Conservation (phyloP, 352 stramenopile genomes). For the Phytophthora pinifolia region DNA sequence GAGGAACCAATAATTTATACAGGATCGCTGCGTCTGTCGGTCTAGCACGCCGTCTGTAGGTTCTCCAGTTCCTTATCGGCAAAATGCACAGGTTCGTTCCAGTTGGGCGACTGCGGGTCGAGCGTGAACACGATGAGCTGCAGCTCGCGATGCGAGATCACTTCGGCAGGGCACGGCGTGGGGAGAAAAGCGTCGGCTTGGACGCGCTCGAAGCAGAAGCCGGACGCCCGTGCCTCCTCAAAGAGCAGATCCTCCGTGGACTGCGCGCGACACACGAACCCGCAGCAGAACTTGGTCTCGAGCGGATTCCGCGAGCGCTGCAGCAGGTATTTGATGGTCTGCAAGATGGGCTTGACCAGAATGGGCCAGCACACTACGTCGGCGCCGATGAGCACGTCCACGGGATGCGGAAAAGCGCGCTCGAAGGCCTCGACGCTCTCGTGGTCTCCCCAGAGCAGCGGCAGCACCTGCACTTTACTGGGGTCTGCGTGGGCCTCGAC, state of each 20-base stretch:
- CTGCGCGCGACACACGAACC: constrained; percentile 59
- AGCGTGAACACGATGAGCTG: constrained; percentile 53
- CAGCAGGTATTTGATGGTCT: constrained; percentile 69
- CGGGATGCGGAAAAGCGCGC: constrained; percentile 36
- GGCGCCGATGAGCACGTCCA: constrained; percentile 64
- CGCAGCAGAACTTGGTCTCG: constrained; percentile 52
- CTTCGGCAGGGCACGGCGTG: constrained; percentile 37
- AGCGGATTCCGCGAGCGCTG: constrained; percentile 36
- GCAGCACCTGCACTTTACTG: constrained; percentile 37
- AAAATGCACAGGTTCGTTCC: constrained; percentile 43
- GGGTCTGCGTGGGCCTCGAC: constrained; percentile 26
- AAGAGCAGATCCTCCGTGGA: constrained; percentile 60
- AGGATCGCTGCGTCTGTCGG: constrained; percentile 2
- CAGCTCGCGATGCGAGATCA: constrained; percentile 44
- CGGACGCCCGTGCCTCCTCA: constrained; percentile 39
- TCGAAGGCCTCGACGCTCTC: constrained; percentile 47
- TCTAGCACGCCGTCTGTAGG: constrained; percentile 53
- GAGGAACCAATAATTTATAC: constrained; percentile 35
- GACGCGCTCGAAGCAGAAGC: constrained; percentile 43
- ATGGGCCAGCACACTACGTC: constrained; percentile 77
- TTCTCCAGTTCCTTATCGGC: constrained; percentile 35
- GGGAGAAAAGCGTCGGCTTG: constrained; percentile 40
- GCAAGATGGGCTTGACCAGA: constrained; percentile 67
- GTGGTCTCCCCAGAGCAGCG: constrained; percentile 56
- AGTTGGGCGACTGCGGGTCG: constrained; percentile 34